phyloP scores from a whole-genome alignment of 2,329 filamentous ascomycete genomes.

The Bipolaris oryzae region DNA sequence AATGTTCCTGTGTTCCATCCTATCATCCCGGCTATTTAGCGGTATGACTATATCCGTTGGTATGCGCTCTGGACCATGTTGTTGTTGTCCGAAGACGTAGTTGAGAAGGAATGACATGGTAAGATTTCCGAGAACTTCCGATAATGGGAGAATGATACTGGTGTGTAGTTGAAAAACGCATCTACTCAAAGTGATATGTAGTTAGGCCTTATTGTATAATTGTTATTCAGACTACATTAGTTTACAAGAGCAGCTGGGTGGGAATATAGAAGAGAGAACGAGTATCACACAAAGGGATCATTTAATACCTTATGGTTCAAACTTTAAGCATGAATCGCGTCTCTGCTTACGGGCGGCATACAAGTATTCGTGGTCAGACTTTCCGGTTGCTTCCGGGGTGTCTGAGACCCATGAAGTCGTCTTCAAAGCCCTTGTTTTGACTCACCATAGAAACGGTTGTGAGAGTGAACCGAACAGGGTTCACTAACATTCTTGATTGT shows the following conservation, averaged over 20 bases:
- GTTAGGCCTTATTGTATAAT: not conserved
- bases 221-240: not conserved
- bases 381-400: too few species aligned
- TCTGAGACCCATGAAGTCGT: too few species aligned
- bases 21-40: conserved; percentile 23
- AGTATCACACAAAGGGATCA: too few species aligned
- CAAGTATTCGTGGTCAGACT: too few species aligned
- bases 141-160: not conserved
- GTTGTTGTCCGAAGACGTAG: conserved; percentile 11
- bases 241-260: not conserved
- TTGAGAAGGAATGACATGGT: conserved; percentile 15
- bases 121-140: not conserved
- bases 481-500: too few species aligned
- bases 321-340: too few species aligned
- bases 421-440: too few species aligned
- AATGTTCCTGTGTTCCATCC: conserved; percentile 8
- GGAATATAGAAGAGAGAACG: not conserved
- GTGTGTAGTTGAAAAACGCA: not conserved
- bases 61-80: conserved; percentile 17
- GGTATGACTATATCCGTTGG: conserved; percentile 32
- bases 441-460: too few species aligned
- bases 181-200: not conserved
- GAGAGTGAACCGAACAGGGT: too few species aligned
- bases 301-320: too few species aligned
- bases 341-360: too few species aligned